A percentile compares a stretch with the other conserved stretches of the same genome.
These are phyloP conservation scores for Tolypocladium paradoxum DNA, from an alignment of 2,329 filamentous ascomycete genomes.

Conservation along the genomic window DNA sequence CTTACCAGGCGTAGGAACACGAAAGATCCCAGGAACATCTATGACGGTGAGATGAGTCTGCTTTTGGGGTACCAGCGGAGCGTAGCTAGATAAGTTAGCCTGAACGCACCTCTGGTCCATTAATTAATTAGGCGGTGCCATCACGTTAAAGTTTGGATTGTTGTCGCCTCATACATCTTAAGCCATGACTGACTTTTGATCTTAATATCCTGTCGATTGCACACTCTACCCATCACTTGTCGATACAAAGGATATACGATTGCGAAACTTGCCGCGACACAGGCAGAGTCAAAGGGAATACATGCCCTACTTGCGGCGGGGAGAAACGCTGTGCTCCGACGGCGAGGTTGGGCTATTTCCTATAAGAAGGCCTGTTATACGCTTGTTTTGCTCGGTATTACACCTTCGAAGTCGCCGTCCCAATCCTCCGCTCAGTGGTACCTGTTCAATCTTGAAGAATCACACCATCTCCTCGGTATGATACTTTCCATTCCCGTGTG, in stretches of 20 bases:
- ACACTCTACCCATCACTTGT: neutral
- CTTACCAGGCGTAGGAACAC: constrained; percentile 16
- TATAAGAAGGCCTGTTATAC: too few relatives aligned
- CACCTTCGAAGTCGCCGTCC: too few relatives aligned
- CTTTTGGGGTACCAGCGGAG: neutral
- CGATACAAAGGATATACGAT: neutral
- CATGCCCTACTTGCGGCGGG: neutral
- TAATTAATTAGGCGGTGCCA: too few relatives aligned
- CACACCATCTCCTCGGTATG: too few relatives aligned
- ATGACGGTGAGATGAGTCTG: constrained; percentile 40
- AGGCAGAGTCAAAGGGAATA: neutral
- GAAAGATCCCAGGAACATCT: constrained; percentile 44
- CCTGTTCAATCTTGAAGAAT: too few relatives aligned
- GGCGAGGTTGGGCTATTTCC: neutral
- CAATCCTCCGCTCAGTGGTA: too few relatives aligned
- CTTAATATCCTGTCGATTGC: neutral
- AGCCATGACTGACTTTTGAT: neutral
- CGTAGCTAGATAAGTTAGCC: too few relatives aligned
- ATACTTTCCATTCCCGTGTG: too few relatives aligned
- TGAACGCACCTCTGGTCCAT: too few relatives aligned
- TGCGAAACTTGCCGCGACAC: neutral
- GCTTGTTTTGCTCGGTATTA: too few relatives aligned
- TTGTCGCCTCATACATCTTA: neutral
- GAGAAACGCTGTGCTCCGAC: neutral
- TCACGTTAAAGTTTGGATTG: too few relatives aligned